phyloP scores from a whole-genome alignment of 371 early-diverging fungal species.

The Mucor circinelloides region DNA sequence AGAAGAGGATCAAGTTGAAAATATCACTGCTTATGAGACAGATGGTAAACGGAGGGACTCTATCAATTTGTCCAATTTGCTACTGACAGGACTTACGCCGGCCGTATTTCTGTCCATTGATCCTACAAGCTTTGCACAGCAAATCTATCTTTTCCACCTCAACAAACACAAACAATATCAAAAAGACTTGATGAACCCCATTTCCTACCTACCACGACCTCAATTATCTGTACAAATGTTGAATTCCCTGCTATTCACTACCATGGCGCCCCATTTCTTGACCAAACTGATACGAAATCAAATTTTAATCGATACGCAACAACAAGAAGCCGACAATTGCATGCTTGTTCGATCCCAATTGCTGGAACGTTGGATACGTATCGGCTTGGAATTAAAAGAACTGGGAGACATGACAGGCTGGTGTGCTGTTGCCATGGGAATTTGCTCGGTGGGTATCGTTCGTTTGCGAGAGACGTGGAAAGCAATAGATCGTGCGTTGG shows the following conservation, averaged over 20 bases:
- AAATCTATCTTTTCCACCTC: constrained; percentile 71
- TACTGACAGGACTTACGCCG: constrained; percentile 65
- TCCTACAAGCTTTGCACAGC: constrained; percentile 70
- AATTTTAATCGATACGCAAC: constrained; percentile 67
- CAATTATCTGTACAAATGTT: constrained; percentile 40
- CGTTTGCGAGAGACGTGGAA: constrained; percentile 81
- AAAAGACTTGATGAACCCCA: constrained; percentile 30
- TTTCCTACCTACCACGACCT: constrained; percentile 46
- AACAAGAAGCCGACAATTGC: constrained; percentile 42
- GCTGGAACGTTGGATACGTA: constrained; percentile 75
- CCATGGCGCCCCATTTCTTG: constrained; percentile 69
- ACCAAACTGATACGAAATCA: constrained; percentile 74
- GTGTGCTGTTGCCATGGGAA: constrained; percentile 73
- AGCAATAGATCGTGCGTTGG: constrained; percentile 55
- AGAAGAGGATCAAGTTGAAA: constrained; percentile 12
- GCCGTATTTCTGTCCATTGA: constrained; percentile 63
- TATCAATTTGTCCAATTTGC: constrained; percentile 54
- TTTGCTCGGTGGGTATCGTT: constrained; percentile 74
- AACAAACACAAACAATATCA: constrained; percentile 34
- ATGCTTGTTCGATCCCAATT: constrained; percentile 53
- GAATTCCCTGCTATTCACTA: constrained; percentile 56
- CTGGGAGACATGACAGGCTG: constrained; percentile 76
- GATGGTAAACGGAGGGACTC: constrained; percentile 13
- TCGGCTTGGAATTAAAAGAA: constrained; percentile 56
- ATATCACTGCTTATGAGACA: constrained; percentile 7